These are phyloP conservation scores for Talaromyces liani DNA, from an alignment of 495 filamentous ascomycete species.

Conservation along the genomic window DNA sequence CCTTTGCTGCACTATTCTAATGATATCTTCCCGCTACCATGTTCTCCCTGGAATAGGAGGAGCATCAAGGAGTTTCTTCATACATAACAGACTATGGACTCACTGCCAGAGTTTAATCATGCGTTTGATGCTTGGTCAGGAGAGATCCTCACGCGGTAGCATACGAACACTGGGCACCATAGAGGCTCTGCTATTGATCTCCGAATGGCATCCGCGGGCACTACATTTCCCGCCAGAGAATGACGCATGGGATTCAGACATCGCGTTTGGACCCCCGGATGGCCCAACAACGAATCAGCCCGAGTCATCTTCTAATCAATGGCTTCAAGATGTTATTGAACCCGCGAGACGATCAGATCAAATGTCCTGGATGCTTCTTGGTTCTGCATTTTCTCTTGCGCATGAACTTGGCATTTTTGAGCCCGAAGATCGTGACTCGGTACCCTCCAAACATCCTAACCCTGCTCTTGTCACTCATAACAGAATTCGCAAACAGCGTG, in stretches of 20 bases:
- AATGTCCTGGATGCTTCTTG: constrained; percentile 52
- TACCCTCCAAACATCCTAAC: constrained; percentile 18
- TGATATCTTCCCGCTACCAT: constrained; percentile 47
- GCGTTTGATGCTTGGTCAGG: constrained; percentile 45
- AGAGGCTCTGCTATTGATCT: constrained; percentile 44
- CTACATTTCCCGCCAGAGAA: constrained; percentile 47
- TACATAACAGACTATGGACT: constrained; percentile 47
- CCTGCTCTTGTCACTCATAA: constrained; percentile 29
- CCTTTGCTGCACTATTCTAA: constrained; percentile 43
- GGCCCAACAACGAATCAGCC: not conserved
- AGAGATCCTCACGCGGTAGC: constrained; percentile 37
- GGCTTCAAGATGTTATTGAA: constrained; percentile 43
- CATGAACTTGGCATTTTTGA: constrained; percentile 47
- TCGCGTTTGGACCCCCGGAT: constrained; percentile 14
- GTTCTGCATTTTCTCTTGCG: constrained; percentile 41
- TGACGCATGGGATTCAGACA: constrained; percentile 41
- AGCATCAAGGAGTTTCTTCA: constrained; percentile 46
- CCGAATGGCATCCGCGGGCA: constrained; percentile 50
- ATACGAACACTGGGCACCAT: constrained; percentile 43
- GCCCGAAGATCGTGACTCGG: constrained; percentile 23
- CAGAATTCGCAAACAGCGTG: constrained; percentile 33
- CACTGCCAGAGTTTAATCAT: constrained; percentile 45
- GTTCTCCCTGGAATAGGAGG: constrained; percentile 44
- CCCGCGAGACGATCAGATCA: constrained; percentile 45
- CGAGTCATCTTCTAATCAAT: constrained; percentile 24